A percentile compares a stretch with the other conserved stretches of the same genome.
These are phyloP conservation scores for Inga laurina DNA, from an alignment of 306 rosid species.

Conservation along the genomic window DNA sequence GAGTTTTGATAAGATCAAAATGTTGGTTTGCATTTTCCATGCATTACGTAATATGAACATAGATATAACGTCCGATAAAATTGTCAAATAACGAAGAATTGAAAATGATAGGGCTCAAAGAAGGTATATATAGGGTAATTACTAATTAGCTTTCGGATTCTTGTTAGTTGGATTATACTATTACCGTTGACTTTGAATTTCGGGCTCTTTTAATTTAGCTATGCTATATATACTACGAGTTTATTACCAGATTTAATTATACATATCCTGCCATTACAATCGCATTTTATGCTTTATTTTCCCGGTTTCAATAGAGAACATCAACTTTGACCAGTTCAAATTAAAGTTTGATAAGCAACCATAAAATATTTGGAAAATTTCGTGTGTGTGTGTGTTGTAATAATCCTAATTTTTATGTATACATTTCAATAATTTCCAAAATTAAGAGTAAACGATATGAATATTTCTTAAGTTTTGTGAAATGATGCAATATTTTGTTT, in stretches of 20 bases:
- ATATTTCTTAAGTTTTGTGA: background rate
- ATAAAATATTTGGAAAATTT: background rate
- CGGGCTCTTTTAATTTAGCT: background rate
- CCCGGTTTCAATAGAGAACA: background rate
- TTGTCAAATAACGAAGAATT: background rate
- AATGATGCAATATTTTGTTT: background rate
- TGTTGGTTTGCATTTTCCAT: conserved; percentile 36
- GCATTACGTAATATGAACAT: background rate
- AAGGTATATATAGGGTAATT: background rate
- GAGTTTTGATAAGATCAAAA: background rate
- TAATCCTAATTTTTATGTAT: background rate
- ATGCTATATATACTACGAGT: background rate
- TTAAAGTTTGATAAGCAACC: background rate
- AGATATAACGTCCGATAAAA: background rate
- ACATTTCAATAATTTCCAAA: background rate
- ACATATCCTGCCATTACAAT: background rate
- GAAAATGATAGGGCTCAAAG: background rate
- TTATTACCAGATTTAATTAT: background rate
- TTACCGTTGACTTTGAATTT: background rate
- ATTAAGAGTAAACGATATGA: background rate
- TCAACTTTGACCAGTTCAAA: background rate
- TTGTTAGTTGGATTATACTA: background rate
- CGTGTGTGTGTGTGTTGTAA: background rate
- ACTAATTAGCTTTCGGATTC: background rate
- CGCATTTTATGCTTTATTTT: background rate